phyloP scores from a whole-genome alignment of 106 monocot genomes.

The Dendrobium nobile region DNA sequence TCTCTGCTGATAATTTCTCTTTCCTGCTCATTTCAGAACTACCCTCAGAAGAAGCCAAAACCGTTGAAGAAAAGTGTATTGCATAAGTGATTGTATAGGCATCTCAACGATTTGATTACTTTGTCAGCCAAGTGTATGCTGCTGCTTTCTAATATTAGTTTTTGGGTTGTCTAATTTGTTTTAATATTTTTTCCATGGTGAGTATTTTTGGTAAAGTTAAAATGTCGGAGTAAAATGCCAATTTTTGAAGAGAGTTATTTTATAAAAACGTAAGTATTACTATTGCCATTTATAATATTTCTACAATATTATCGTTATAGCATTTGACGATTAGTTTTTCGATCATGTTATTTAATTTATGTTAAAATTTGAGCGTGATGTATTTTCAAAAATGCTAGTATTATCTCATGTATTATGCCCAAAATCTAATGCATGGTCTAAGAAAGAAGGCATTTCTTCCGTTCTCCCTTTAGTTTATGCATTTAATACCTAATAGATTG shows the following conservation, averaged over 20 bases:
- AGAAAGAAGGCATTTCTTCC: not conserved
- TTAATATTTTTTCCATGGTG: not conserved
- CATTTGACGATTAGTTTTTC: not conserved
- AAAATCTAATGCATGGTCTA: not conserved
- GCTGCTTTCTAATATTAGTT: not conserved
- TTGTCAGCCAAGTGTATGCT: not conserved
- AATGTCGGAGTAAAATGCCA: too few relatives aligned
- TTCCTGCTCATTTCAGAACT: slow-evolving; percentile 30
- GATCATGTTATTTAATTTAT: not conserved
- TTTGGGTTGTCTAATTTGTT: not conserved
- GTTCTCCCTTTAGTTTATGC: not conserved
- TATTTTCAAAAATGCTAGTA: not conserved
- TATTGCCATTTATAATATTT: not conserved
- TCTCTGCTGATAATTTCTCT: not conserved
- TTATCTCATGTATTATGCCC: not conserved
- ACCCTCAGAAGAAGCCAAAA: slow-evolving; percentile 70
- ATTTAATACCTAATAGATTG: not conserved
- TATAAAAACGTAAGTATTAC: not conserved
- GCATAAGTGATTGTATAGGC: slow-evolving; percentile 46
- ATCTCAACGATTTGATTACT: not conserved
- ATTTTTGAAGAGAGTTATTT: too few relatives aligned
- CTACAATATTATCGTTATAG: not conserved
- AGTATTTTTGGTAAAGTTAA: not conserved
- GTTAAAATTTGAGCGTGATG: not conserved
- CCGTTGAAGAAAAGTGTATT: slow-evolving; percentile 60